Base-by-base conservation (phyloP, 768 basidiomycete genomes). In the Boletellus sp. region DNA sequence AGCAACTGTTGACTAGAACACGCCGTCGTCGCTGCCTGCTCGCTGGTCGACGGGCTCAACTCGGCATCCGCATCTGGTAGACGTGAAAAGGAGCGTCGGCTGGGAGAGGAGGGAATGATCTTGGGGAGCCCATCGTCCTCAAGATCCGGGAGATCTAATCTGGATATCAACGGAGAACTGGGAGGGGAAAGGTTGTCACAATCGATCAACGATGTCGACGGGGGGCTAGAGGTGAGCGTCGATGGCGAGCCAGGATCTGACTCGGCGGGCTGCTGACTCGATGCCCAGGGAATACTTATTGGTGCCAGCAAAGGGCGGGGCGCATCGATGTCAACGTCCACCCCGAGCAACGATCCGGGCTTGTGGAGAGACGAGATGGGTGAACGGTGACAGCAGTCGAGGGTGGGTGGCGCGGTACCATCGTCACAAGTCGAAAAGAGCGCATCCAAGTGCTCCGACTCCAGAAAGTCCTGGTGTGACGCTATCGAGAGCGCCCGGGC, bases 121-220 rank as follows among this genome's bases (percentile, higher is more conserved):
- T 51, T 43, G 37, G 50, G 51, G 7, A 50, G 31, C 3, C 41
- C 58, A 32, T 67, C 65, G 13, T 67, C 63, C 42, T 68, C 67
- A 8, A 67, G 47, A 52, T 70, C 66, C 6, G 67, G 68, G 12
- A 68, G 66, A 58, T 61, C 56, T 12, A 59, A 51, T 48, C 56
- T 52, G 28, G 64, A 55, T 52, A 71, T 60, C 55, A 63, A 61
- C 6, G 70, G 71, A 3, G 71, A 72, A 10, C 50, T 62, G 7
- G 66, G 68, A 13, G 57, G 54, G 3, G 38, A 17, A 6, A 51
- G 53, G 34, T 61, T 57, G 37, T 60, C 59, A 38, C 42, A 48
- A 52, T 56, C 62, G 52, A 15, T 59, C 59, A 64, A 60, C 51
- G 62, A 61, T 51, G 56, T 31, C 37, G 44, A 58, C 33, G 57